phyloP scores from a whole-genome alignment of 805 yeast genomes.

The Barnettozyma siamensis region DNA sequence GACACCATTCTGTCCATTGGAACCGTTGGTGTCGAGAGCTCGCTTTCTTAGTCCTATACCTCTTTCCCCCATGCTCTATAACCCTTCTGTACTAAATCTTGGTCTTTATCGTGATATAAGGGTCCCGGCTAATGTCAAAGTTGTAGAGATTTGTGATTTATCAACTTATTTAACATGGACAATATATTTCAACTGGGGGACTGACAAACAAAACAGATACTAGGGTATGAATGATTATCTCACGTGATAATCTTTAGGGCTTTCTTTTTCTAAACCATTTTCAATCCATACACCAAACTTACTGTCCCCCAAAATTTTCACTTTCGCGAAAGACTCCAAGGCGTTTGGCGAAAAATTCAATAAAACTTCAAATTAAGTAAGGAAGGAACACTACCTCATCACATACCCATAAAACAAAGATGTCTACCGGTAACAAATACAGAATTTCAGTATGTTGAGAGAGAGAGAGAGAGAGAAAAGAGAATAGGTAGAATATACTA shows the following conservation, averaged over 20 bases:
- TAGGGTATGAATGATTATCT: neutral
- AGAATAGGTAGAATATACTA: neutral
- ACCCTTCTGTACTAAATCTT: too few species aligned
- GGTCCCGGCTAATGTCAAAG: too few species aligned
- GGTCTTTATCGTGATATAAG: too few species aligned
- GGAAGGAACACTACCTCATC: constrained; percentile 2
- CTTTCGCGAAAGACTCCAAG: constrained; percentile 4
- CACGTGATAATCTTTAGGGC: neutral
- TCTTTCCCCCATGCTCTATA: neutral
- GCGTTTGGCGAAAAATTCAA: constrained; percentile 13
- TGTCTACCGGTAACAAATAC: constrained; percentile 98
- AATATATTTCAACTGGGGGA: too few species aligned
- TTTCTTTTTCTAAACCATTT: too few species aligned
- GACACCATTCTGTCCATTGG: neutral
- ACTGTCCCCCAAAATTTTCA: neutral
- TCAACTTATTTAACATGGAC: too few species aligned
- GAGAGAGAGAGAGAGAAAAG: neutral
- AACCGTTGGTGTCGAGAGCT: neutral
- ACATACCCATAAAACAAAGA: constrained; percentile 31
- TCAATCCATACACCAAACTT: neutral
- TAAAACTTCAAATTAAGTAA: constrained; percentile 6
- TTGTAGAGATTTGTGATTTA: too few species aligned
- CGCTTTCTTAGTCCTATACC: neutral
- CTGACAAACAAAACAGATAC: too few species aligned
- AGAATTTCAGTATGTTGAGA: constrained; percentile 89